Evolutionary conservation across 495 filamentous ascomycete species (phyloP), one percentile per base, ranked within the genome.

Genomic region (Hyaloscypha bicolor): DNA sequence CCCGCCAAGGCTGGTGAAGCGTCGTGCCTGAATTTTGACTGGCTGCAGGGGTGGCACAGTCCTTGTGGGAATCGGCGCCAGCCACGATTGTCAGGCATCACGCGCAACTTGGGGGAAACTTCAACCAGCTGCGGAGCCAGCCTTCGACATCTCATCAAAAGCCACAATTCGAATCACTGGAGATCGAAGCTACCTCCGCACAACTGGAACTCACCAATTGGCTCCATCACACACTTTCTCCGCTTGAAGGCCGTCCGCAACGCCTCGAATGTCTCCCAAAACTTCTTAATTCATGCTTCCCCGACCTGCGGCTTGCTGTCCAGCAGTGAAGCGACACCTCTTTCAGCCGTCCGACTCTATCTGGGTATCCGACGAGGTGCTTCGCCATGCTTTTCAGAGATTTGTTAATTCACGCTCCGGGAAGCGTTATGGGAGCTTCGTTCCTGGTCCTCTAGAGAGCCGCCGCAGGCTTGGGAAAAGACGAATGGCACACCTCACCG

Each of bases 381-480:
- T 85, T 3, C 68, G 69, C 8, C 63, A 73, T 11, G 67, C 73
- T 11, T 83, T 82, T 52, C 75, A 81, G 25, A 76, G 76, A 6
- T 84, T 78, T 72, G 78, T 74, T 51, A 62, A 64, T 30, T 79
- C 71, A 39, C 58, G 48, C 30, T 45, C 62, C 5, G 52, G 63
- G 48, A 73, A 69, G 31, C 75, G 80, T 16, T 66, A 75, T 63
- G 72, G 74, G 30, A 76, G 67, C 30, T 72, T 65, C 32, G 71
- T 74, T 4, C 74, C 83, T 4, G 83, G 83, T 0, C 83, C 83
- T 25, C 76, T 86, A 67, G 84, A 87, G 72, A 78, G 76, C 72
- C 78, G 82, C 6, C 81, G 82, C 39, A 79, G 83, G 22, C 68
- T 85, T 60, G 83, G 83, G n/a, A 83, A 77, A 60, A 76, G 84